phyloP scores from a whole-genome alignment of 2,329 filamentous ascomycete genomes.

The Cercospora sesami region DNA sequence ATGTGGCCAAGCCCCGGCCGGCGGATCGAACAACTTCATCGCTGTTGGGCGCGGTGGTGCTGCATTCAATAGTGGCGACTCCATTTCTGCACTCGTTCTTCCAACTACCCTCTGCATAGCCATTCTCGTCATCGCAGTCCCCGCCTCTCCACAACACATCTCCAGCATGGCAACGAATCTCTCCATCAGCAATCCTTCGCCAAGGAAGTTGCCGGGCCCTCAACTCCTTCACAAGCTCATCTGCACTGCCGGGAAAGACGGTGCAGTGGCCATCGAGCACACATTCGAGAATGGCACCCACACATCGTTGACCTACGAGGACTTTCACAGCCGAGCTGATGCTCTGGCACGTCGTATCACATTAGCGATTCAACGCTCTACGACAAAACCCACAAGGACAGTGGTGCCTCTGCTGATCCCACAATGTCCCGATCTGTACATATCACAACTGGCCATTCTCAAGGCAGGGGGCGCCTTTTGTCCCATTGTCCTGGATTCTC shows the following conservation, averaged over 20 bases:
- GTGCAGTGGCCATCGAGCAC: slow-evolving; percentile 63
- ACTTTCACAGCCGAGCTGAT: slow-evolving; percentile 62
- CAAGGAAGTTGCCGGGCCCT: slow-evolving; percentile 56
- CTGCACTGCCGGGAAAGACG: slow-evolving; percentile 39
- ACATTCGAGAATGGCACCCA: slow-evolving; percentile 51
- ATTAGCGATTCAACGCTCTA: slow-evolving; percentile 25
- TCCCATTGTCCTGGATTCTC: slow-evolving; percentile 76
- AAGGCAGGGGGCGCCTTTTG: slow-evolving; percentile 85
- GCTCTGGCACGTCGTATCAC: slow-evolving; percentile 56
- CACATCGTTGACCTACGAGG: slow-evolving; percentile 58
- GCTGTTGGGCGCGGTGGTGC: background rate
- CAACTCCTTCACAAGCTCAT: slow-evolving; percentile 65
- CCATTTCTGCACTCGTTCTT: background rate
- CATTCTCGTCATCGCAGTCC: background rate
- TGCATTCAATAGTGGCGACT: slow-evolving; percentile 2
- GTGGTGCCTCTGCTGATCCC: slow-evolving; percentile 76
- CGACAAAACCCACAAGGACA: slow-evolving; percentile 28
- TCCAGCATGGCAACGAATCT: slow-evolving; percentile 34
- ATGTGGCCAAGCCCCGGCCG: background rate
- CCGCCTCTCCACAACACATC: background rate
- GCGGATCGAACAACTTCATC: slow-evolving; percentile 1
- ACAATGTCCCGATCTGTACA: slow-evolving; percentile 75
- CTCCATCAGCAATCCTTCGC: slow-evolving; percentile 61
- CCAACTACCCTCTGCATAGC: background rate
- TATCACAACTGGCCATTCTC: slow-evolving; percentile 73